Base-by-base conservation (phyloP, 169 alveolate genomes). In the Cardiosporidium cionae region DNA sequence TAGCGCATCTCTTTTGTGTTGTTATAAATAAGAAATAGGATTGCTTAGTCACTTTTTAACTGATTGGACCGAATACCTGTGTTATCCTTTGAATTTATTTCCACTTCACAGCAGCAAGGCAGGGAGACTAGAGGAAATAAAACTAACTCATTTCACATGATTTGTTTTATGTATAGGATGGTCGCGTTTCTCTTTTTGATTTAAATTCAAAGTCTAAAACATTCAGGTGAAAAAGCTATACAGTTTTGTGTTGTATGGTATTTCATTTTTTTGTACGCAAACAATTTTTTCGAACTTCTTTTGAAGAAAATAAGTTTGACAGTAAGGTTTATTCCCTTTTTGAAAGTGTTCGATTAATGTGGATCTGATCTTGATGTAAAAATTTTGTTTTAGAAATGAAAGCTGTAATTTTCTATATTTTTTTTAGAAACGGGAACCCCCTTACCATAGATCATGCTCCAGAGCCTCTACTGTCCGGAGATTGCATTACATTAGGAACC, bases 131-230 rank as follows among this genome's bases (percentile, higher is more conserved):
- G n/a, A n/a, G n/a, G n/a, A n/a, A n/a, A n/a, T 44, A 16, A 44
- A 16, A 44, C 58, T 16, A 16, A 44, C n/a, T 44, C 58, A 44
- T 16, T 44, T 16, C n/a, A n/a, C n/a, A 44, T n/a, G n/a, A 16
- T 16, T 44, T 16, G 58, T 44, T 44, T 44, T 44, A 16, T 44
- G 58, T 44, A 44, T 44, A 44, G 70, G 82, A 76, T 25, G 82
- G 82, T 31, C 34, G 54, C 9, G 72, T 76, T 0, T 64, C 64
- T 25, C 63, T 76, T 29, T 52, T 76, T 9, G 82, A 76, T 27
- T 27, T 76, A 37, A 76, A 76, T 64, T 65, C 75, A 72, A 76
- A 76, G 33, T 74, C 82, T 23, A 69, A 69, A 32, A 76, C 82
- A 5, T 76, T 76, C 71, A 76, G 64, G 82, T 76, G 16, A 34